A percentile compares a stretch with the other conserved stretches of the same genome.
Conservation (phyloP, 345 rosid genomes). For the Physaria fendleri region DNA sequence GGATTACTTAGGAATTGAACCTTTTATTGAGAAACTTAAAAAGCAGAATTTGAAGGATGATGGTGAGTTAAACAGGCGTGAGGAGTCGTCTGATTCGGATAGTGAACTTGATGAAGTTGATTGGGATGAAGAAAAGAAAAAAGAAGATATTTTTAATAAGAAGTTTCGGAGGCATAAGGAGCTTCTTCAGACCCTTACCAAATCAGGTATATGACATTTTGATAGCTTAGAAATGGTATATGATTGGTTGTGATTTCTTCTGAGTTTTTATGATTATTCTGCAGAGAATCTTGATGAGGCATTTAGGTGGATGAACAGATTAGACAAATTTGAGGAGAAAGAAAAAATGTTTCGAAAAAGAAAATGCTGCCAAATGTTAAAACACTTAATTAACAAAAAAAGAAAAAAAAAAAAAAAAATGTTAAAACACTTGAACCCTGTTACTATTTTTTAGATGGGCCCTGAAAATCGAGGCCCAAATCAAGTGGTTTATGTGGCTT, state of each 20-base stretch:
- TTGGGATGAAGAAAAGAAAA: slow-evolving; percentile 37
- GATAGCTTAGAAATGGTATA: neutral
- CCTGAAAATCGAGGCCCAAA: too few relatives aligned
- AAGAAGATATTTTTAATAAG: slow-evolving; percentile 37
- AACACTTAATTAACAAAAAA: too few relatives aligned
- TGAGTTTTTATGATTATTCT: neutral
- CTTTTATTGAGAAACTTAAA: slow-evolving; percentile 71
- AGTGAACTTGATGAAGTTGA: slow-evolving; percentile 58
- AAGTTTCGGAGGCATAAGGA: slow-evolving; percentile 57
- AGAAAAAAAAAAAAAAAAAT: too few relatives aligned
- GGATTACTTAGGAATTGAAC: slow-evolving; percentile 72
- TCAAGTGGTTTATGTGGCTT: too few relatives aligned
- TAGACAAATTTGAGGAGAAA: slow-evolving; percentile 76
- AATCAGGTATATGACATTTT: slow-evolving; percentile 39
- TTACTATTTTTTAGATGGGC: too few relatives aligned
- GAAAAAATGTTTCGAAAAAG: too few relatives aligned
- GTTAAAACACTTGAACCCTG: too few relatives aligned
- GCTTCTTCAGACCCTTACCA: slow-evolving; percentile 47
- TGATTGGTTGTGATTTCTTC: neutral
- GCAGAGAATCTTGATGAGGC: slow-evolving; percentile 75
- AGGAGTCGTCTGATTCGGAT: slow-evolving; percentile 77
- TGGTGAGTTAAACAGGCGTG: slow-evolving; percentile 30
- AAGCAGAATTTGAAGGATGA: slow-evolving; percentile 45
- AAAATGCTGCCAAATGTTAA: too few relatives aligned
- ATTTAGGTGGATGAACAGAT: slow-evolving; percentile 64